Base-by-base conservation (phyloP, 1,284 basidiomycete species). In the Malassezia pachydermatis region DNA sequence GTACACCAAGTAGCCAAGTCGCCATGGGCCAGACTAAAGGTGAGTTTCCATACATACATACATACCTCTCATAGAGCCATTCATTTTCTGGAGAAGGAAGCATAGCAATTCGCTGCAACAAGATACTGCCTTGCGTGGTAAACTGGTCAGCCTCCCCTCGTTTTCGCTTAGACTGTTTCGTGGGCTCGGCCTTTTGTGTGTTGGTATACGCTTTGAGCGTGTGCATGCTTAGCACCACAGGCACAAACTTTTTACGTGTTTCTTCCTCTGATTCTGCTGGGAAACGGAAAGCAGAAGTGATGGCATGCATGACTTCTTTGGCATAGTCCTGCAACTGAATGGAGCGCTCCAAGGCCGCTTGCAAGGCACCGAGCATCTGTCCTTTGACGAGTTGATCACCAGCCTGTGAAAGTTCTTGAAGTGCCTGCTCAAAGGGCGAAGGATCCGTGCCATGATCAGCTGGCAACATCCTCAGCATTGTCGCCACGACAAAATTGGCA, bases 401-500 rank as follows among this genome's bases (percentile, higher is more conserved):
- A 11, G 41, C 47, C 27, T 40, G 48, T 7, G 29, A 16, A 6
- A 55, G 48, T 37, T 47, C 45, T 16, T 49, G 36, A 11, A 48
- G n/a, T 13, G 49, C 30, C 10, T 19, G 16, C 1, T n/a, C 10
- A 32, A 47, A 28, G 1, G 37, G 45, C 14, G 37, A 32, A 5
- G 13, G 25, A 7, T 9, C 16, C 3, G 7, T 29, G n/a, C 20
- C 19, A 6, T 19, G 29, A 4, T 30, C n/a, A 0, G 36, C 14
- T 1, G 28, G 17, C 8, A 69, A 54, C 4, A 58, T 37, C 1
- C 54, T 45, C 16, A 64, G n/a, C 10, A 54, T 27, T 0, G 54
- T 41, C 3, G 64, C 52, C 11, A 67, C 59, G 14, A 71, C 61
- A 45, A 60, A 66, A 40, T 70, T 70, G 13, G 62, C 68, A 14